phyloP scores from a whole-genome alignment of 495 filamentous ascomycete species.

The Lentithecium fluviatile region DNA sequence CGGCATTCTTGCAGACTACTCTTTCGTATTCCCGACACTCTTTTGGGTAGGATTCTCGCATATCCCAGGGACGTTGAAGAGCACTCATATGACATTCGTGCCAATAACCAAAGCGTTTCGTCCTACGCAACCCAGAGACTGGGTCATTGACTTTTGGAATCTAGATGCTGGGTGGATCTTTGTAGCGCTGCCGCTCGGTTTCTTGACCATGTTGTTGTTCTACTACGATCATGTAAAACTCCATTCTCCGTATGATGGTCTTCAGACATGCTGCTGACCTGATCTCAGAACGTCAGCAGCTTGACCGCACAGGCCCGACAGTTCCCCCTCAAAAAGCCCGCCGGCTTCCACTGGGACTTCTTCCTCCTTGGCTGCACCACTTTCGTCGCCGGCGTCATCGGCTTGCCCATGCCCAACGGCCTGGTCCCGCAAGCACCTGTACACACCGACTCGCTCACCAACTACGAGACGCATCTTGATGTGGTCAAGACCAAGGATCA shows the following conservation, averaged over 20 bases:
- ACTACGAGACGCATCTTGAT: slow-evolving; percentile 34
- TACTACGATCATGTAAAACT: slow-evolving; percentile 72
- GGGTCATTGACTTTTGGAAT: slow-evolving; percentile 86
- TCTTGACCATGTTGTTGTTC: slow-evolving; percentile 80
- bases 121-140: slow-evolving; percentile 38
- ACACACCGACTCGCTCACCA: slow-evolving; percentile 71
- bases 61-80: slow-evolving; percentile 35
- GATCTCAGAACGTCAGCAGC: slow-evolving; percentile 59
- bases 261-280: slow-evolving; percentile 32
- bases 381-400: slow-evolving; percentile 4
- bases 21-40: slow-evolving; percentile 42
- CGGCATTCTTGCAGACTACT: slow-evolving; percentile 42
- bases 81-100: slow-evolving; percentile 31
- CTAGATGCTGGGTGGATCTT: slow-evolving; percentile 71
- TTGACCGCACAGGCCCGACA: slow-evolving; percentile 87
- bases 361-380: slow-evolving; percentile 8
- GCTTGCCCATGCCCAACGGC: slow-evolving; percentile 15
- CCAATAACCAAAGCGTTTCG: slow-evolving; percentile 45
- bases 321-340: slow-evolving; percentile 84
- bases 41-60: slow-evolving; percentile 44
- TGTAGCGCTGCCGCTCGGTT: slow-evolving; percentile 78
- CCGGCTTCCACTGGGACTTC: slow-evolving; percentile 35
- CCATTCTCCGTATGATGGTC: not conserved
- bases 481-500: slow-evolving; percentile 41
- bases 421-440: slow-evolving; percentile 61